phyloP scores from a whole-genome alignment of 331 rosid genomes.

The Quercus phellos region DNA sequence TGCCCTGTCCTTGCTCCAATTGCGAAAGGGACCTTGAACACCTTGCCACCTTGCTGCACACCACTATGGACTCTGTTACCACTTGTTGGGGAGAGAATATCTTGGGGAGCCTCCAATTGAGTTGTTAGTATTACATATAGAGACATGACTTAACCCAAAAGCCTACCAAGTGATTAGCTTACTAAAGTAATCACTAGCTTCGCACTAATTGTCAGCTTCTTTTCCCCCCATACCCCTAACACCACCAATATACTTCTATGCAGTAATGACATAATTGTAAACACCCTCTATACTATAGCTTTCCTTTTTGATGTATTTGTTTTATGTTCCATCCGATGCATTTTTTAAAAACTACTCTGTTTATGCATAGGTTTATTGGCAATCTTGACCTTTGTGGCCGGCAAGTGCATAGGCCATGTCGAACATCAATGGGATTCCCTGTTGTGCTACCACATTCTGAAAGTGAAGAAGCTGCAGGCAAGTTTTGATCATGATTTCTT shows the following conservation, averaged over 20 bases:
- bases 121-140: too few relatives aligned
- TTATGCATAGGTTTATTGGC: conserved; percentile 55
- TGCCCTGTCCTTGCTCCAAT: too few relatives aligned
- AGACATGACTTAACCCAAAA: too few relatives aligned
- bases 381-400: conserved; percentile 87
- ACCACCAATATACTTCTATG: too few relatives aligned
- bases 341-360: not conserved
- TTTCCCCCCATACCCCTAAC: too few relatives aligned
- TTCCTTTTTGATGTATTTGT: not conserved
- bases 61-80: too few relatives aligned
- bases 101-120: too few relatives aligned
- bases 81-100: too few relatives aligned
- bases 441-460: conserved; percentile 78
- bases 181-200: not conserved
- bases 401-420: conserved; percentile 75
- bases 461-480: conserved; percentile 80
- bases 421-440: conserved; percentile 88
- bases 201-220: not conserved
- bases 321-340: not conserved
- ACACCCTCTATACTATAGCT: not conserved
- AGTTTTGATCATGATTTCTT: conserved; percentile 20
- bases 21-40: too few relatives aligned
- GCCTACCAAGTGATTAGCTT: too few relatives aligned
- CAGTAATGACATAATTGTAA: not conserved
- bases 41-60: too few relatives aligned